A percentile compares a stretch with the other conserved stretches of the same genome.
These are phyloP conservation scores for Sphagnum magellanicum DNA, from an alignment of 228 moss, liverwort and hornwort genomes.

Conservation along the genomic window DNA sequence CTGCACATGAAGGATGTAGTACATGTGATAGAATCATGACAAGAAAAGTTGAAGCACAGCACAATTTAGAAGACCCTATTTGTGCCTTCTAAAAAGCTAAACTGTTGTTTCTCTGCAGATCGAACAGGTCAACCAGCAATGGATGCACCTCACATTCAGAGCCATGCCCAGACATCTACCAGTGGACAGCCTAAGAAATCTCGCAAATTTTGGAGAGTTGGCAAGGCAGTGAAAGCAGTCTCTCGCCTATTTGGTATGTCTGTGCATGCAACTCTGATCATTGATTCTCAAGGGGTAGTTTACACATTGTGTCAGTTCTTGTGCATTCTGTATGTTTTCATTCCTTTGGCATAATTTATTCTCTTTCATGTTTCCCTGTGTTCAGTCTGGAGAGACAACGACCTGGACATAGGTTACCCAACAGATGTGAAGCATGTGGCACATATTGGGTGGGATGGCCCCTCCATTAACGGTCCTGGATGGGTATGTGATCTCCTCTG, in stretches of 20 bases:
- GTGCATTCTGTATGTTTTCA: too few species aligned
- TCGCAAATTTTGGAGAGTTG: constrained; percentile 49
- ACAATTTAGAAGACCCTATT: too few species aligned
- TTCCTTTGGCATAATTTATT: too few species aligned
- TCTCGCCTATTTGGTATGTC: constrained; percentile 46
- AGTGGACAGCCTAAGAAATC: constrained; percentile 34
- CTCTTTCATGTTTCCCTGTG: background rate
- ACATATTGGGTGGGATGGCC: constrained; percentile 62
- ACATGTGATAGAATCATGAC: too few species aligned
- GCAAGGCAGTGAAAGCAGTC: constrained; percentile 41
- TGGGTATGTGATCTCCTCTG: constrained; percentile 21
- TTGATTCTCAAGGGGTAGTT: too few species aligned
- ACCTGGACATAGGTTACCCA: constrained; percentile 60
- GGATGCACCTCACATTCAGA: constrained; percentile 22
- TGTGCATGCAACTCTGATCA: too few species aligned
- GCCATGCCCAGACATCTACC: constrained; percentile 20
- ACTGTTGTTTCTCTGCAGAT: constrained; percentile 7
- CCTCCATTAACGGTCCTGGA: constrained; percentile 55
- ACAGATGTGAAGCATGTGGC: constrained; percentile 66
- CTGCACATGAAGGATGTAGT: too few species aligned
- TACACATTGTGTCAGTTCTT: too few species aligned
- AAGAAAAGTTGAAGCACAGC: too few species aligned
- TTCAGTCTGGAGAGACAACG: constrained; percentile 46
- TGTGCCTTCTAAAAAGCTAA: too few species aligned
- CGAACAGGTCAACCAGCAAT: constrained; percentile 29